phyloP scores from a whole-genome alignment of 441 rosid species.

The Manihot esculenta region DNA sequence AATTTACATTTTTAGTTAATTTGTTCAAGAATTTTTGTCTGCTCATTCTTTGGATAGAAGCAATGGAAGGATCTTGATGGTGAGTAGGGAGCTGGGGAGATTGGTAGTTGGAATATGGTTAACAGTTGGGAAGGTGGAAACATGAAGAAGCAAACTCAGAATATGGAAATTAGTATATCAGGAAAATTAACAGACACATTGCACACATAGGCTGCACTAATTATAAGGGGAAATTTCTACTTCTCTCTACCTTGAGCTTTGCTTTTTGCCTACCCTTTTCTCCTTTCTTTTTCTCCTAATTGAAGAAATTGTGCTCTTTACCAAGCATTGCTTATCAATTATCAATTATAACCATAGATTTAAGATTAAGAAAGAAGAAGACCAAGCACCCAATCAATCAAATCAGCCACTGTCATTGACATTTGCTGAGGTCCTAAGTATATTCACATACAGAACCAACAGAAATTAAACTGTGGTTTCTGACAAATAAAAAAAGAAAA shows the following conservation, averaged over 20 bases:
- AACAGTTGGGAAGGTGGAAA: neutral
- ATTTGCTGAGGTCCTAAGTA: slow-evolving; percentile 1
- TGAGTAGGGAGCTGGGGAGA: neutral
- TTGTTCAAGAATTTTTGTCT: too few relatives aligned
- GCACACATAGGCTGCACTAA: too few relatives aligned
- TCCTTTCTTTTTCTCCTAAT: neutral
- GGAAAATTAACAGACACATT: neutral
- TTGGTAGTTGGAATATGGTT: slow-evolving; percentile 6
- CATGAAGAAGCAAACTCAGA: neutral
- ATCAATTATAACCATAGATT: neutral
- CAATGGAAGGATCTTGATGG: neutral
- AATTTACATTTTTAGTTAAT: too few relatives aligned
- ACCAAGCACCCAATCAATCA: slow-evolving; percentile 14
- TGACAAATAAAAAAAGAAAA: neutral
- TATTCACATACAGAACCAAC: neutral
- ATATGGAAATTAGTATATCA: neutral
- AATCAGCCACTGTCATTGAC: slow-evolving; percentile 6
- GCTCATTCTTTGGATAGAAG: too few relatives aligned
- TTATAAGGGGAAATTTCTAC: too few relatives aligned
- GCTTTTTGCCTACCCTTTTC: neutral
- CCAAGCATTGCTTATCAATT: neutral
- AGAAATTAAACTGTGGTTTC: neutral
- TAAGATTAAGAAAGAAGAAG: slow-evolving; percentile 11
- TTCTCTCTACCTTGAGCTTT: neutral
- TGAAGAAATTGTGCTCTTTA: neutral